These are phyloP conservation scores for Oryza meyeriana DNA, from an alignment of 176 grass and related monocot species.

Conservation along the genomic window DNA sequence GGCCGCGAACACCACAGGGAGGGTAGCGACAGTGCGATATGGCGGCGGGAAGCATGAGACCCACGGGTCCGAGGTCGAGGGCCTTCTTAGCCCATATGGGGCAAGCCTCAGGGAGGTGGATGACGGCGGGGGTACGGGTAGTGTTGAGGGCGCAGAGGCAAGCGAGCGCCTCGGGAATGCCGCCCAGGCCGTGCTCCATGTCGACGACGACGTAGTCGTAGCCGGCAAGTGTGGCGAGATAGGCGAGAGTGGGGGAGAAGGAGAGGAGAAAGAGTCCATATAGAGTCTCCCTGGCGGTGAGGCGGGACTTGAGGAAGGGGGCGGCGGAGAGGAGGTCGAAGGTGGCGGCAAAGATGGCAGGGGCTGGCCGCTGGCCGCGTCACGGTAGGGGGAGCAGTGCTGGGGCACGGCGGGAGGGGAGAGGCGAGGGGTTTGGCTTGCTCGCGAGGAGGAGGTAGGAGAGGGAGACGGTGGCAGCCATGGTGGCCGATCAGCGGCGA, in stretches of 20 bases:
- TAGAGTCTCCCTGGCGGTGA: slow-evolving; percentile 63
- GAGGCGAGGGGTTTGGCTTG: slow-evolving; percentile 12
- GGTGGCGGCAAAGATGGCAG: slow-evolving; percentile 26
- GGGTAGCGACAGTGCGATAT: slow-evolving; percentile 66
- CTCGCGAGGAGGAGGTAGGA: slow-evolving; percentile 21
- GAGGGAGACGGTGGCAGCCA: too few species aligned
- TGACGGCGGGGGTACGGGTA: slow-evolving; percentile 52
- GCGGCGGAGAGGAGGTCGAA: slow-evolving; percentile 24
- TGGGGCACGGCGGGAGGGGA: neutral
- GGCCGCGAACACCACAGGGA: slow-evolving; percentile 73
- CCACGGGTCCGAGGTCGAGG: slow-evolving; percentile 81
- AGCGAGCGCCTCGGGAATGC: slow-evolving; percentile 72
- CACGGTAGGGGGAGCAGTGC: slow-evolving; percentile 9
- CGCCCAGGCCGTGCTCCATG: slow-evolving; percentile 86
- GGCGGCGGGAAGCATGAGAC: slow-evolving; percentile 71
- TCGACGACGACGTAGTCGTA: slow-evolving; percentile 90
- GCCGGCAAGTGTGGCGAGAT: slow-evolving; percentile 71
- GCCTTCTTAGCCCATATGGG: slow-evolving; percentile 88
- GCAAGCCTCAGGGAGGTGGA: slow-evolving; percentile 69
- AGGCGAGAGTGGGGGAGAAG: slow-evolving; percentile 73
- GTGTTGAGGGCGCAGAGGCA: slow-evolving; percentile 84
- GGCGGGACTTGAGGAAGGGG: too few species aligned
- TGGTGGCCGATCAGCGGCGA: too few species aligned
- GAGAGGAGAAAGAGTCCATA: slow-evolving; percentile 91
- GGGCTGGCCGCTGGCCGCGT: neutral